Base-by-base conservation (phyloP, 192 early-diverging fungal genomes). In the Oehlia diaphana region DNA sequence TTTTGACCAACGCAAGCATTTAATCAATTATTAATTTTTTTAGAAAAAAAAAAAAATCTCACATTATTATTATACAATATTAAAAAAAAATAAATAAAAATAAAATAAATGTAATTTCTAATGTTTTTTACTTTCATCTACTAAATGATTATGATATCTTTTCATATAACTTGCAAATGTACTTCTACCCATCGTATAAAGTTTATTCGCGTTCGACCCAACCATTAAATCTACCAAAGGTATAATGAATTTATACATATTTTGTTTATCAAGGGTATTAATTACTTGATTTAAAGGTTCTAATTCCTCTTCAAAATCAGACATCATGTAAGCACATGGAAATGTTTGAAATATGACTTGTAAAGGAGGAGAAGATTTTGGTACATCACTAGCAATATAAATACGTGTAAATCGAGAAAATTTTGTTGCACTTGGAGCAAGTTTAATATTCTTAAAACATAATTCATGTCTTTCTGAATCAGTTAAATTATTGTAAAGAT, bases 211-310 rank as follows among this genome's bases (percentile, higher is more conserved):
- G 14, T 87, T 87, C 19, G 89, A 82, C 9, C 86, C 80, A 35
- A 87, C 84, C 42, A 90, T 85, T 10, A 88, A 85, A 77, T 90
- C 89, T 0, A 89, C 79, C 82, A 90, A 87, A 28, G 89, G 89
- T 16, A 90, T 84, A 39, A 90, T 39, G 66, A 85, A 87, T n/a
- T 80, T 82, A 66, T 82, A 78, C 63, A 90, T 69, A 10, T 82
- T 81, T 8, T 88, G 84, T 9, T 84, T 79, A 23, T 90, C 89
- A 31, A 72, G 26, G 2, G 9, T 39, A 61, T 85, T 85, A 72
- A 79, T 81, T 63, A 81, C 79, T 9, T 80, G 62, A n/a, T 86
- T 82, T 47, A 84, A 78, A 19, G 81, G 76, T 1, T 61, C 72
- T 14, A 86, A 16, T 14, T 81, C 49, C 12, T 81, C 78, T 8